Percentiles rank a stretch among this genome's conserved stretches.
Evolutionary conservation across 2,329 filamentous ascomycete species (phyloP).

Genomic region (Pyricularia grisea): DNA sequence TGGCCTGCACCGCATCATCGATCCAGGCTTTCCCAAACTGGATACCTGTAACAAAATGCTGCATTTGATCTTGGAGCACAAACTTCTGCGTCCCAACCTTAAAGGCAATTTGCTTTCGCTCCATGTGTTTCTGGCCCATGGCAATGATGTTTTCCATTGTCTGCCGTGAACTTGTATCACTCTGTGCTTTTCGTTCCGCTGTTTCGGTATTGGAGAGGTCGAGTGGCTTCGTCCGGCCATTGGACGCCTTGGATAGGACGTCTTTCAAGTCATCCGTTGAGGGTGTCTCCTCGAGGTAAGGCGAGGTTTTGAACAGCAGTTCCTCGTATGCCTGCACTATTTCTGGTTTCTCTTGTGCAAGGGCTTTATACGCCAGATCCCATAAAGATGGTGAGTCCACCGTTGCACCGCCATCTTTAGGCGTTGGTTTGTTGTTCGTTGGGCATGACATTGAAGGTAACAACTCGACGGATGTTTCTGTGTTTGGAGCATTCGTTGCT

Average conservation of each 20-base stretch:
- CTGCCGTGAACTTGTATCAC: neutral
- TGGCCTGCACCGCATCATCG: neutral
- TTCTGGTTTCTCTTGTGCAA: conserved; percentile 4
- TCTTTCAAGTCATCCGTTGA: conserved; percentile 1
- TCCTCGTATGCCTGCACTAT: conserved; percentile 1
- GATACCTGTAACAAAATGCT: neutral
- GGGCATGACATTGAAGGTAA: neutral
- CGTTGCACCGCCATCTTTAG: neutral
- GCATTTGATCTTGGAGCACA: conserved; percentile 4
- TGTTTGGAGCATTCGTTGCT: neutral
- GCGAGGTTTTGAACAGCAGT: conserved; percentile 3
- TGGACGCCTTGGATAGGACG: neutral
- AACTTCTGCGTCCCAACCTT: conserved; percentile 2
- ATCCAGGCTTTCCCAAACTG: conserved; percentile 3
- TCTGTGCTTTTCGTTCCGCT: neutral
- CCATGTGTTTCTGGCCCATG: conserved; percentile 5
- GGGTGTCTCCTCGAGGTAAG: neutral
- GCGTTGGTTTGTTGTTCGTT: neutral
- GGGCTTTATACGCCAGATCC: conserved; percentile 7
- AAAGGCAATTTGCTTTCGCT: conserved; percentile 3
- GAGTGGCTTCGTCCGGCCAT: neutral
- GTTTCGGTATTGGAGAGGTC: neutral
- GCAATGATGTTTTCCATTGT: conserved; percentile 1
- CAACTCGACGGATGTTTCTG: conserved; percentile 1
- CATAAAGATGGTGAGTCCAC: conserved; percentile 1